Conservation (phyloP, 2,329 filamentous ascomycete species). For the Mariannaea sp. region DNA sequence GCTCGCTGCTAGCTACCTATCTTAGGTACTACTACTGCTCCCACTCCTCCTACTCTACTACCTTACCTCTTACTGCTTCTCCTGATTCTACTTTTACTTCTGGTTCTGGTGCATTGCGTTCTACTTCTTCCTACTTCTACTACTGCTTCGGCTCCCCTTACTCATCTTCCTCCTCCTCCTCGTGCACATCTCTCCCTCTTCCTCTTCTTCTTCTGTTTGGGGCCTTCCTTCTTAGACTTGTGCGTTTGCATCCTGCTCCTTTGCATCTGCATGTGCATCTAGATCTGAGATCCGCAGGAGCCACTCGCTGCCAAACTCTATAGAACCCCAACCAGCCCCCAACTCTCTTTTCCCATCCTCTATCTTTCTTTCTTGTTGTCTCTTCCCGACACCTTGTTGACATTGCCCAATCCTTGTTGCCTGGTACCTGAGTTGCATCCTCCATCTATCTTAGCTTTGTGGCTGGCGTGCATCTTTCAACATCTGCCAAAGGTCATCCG, state of each 20-base stretch:
- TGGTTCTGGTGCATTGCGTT: no score
- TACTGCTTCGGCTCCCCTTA: no score
- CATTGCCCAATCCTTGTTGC: constrained; percentile 16
- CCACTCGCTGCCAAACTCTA: constrained; percentile 17
- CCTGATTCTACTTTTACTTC: no score
- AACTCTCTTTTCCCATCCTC: background rate
- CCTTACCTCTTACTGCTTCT: no score
- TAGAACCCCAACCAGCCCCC: constrained; percentile 11
- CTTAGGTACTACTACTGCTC: no score
- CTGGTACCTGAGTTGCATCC: constrained; percentile 15
- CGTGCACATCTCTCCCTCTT: background rate
- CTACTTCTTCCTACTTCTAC: no score
- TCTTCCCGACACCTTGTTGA: background rate
- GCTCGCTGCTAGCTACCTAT: no score
- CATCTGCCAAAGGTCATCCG: background rate
- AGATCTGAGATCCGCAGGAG: constrained; percentile 14
- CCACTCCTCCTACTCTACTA: no score
- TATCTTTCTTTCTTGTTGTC: background rate
- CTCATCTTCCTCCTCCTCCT: no score
- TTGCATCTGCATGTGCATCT: background rate
- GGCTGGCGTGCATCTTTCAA: constrained; percentile 12
- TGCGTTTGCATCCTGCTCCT: background rate
- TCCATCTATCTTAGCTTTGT: constrained; percentile 1
- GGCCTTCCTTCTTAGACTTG: background rate
- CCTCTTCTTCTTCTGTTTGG: no score